A percentile compares a stretch with the other conserved stretches of the same genome.
Conservation (phyloP, 73 alveolate genomes). For the Tetrahymena thermophila region DNA sequence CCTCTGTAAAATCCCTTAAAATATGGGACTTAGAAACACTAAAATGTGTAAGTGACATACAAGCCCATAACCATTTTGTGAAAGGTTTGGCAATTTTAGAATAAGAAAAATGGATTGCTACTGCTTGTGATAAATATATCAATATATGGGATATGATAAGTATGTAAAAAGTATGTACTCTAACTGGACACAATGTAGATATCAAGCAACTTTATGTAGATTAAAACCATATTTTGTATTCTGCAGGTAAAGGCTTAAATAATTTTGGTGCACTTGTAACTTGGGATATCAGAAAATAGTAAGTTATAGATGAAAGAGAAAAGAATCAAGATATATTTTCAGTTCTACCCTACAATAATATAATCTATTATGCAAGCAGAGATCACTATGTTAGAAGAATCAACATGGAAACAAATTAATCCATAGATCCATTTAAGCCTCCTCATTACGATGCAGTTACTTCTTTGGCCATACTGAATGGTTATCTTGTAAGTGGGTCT, state of each 20-base stretch:
- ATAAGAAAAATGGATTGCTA: slow-evolving; percentile 44
- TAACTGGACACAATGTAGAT: slow-evolving; percentile 59
- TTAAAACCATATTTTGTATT: slow-evolving; percentile 26
- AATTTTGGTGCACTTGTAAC: slow-evolving; percentile 30
- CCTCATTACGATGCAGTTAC: slow-evolving; percentile 69
- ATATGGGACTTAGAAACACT: slow-evolving; percentile 65
- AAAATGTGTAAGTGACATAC: slow-evolving; percentile 38
- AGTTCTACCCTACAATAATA: neutral
- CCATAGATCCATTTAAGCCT: slow-evolving; percentile 42
- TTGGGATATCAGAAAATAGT: slow-evolving; percentile 59
- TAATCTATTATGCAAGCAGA: slow-evolving; percentile 50
- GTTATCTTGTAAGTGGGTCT: slow-evolving; percentile 51
- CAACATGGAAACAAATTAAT: slow-evolving; percentile 1
- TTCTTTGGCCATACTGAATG: slow-evolving; percentile 24
- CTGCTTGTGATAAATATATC: slow-evolving; percentile 56
- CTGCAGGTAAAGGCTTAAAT: slow-evolving; percentile 56
- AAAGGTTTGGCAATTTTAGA: slow-evolving; percentile 47
- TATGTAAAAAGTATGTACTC: slow-evolving; percentile 32
- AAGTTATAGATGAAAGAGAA: slow-evolving; percentile 50
- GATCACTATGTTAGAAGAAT: slow-evolving; percentile 45
- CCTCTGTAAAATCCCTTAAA: slow-evolving; percentile 49
- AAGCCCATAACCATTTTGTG: slow-evolving; percentile 41
- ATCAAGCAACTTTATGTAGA: slow-evolving; percentile 39
- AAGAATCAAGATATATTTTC: slow-evolving; percentile 57
- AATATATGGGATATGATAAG: slow-evolving; percentile 63